Conservation (phyloP, 2,329 filamentous ascomycete species). For the Cercospora sojina region DNA sequence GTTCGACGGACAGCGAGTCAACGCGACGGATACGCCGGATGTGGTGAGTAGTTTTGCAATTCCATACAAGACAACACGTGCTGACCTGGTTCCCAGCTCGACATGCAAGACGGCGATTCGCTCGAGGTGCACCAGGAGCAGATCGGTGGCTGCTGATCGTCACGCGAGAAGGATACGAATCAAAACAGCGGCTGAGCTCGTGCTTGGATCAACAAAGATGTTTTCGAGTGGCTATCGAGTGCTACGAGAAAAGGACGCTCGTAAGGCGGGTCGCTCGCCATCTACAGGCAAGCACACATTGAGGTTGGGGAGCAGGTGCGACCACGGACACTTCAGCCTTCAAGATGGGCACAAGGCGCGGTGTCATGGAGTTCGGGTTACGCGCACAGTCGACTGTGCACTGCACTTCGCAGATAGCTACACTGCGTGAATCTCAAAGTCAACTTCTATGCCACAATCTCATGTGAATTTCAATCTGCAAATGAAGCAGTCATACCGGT, state of each 20-base stretch:
- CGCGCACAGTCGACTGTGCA: not conserved
- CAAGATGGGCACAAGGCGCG: not conserved
- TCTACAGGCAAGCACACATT: not conserved
- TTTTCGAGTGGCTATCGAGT: not conserved
- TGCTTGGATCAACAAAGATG: not conserved
- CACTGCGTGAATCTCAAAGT: not conserved
- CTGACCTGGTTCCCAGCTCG: conserved; percentile 61
- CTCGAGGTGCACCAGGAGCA: conserved; percentile 98
- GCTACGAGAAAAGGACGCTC: not conserved
- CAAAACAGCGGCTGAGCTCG: not conserved
- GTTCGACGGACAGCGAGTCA: conserved; percentile 92
- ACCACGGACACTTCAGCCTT: not conserved
- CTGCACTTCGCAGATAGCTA: not conserved
- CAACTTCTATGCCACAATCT: not conserved
- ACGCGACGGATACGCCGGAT: conserved; percentile 85
- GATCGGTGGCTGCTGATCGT: conserved; percentile 65
- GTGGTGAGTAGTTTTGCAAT: conserved; percentile 62
- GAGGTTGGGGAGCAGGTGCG: not conserved
- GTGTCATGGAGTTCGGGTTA: conserved; percentile 6
- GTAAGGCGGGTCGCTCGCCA: not conserved
- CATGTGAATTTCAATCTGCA: not conserved
- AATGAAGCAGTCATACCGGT: not conserved
- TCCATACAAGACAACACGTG: not conserved
- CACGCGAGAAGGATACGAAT: not conserved
- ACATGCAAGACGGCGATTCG: conserved; percentile 94